Evolutionary conservation across 805 yeast species (phyloP).

Genomic region (Starmerella apicola): DNA sequence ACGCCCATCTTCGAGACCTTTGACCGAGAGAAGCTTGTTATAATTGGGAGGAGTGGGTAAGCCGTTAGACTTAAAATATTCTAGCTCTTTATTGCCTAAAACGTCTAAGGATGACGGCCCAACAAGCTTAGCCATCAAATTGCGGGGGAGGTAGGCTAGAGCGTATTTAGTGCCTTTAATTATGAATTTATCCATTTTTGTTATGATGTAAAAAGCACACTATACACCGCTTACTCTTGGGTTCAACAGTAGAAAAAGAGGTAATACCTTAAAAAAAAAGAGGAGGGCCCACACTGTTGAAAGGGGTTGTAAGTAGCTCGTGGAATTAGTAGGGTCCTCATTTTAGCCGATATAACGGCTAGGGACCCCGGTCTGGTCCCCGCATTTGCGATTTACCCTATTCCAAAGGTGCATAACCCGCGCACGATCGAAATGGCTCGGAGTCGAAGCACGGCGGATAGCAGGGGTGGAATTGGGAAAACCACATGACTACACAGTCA

Average conservation of each 20-base stretch:
- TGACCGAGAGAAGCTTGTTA: neutral
- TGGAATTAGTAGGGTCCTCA: constrained; percentile 68
- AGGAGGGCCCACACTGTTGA: constrained; percentile 88
- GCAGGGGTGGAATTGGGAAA: too few species aligned
- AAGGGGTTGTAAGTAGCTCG: constrained; percentile 81
- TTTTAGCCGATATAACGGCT: constrained; percentile 96
- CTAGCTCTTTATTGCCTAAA: too few species aligned
- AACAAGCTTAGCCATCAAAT: too few species aligned
- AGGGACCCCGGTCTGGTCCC: constrained; percentile 33
- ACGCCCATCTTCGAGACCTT: neutral
- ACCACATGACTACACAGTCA: too few species aligned
- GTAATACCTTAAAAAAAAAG: constrained; percentile 90
- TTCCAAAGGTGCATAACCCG: too few species aligned
- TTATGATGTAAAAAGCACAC: too few species aligned
- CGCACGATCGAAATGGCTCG: too few species aligned
- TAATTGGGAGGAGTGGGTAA: neutral
- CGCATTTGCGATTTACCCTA: too few species aligned
- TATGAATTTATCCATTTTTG: too few species aligned
- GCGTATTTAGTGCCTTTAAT: too few species aligned
- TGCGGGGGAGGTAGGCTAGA: too few species aligned
- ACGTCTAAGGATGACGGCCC: neutral
- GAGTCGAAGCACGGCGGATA: too few species aligned
- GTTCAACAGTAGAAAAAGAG: constrained; percentile 96
- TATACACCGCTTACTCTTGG: constrained; percentile 96
- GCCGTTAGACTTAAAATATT: neutral